Evolutionary conservation across 495 filamentous ascomycete genomes (phyloP).

Genomic region (Aspergillus biplanus): DNA sequence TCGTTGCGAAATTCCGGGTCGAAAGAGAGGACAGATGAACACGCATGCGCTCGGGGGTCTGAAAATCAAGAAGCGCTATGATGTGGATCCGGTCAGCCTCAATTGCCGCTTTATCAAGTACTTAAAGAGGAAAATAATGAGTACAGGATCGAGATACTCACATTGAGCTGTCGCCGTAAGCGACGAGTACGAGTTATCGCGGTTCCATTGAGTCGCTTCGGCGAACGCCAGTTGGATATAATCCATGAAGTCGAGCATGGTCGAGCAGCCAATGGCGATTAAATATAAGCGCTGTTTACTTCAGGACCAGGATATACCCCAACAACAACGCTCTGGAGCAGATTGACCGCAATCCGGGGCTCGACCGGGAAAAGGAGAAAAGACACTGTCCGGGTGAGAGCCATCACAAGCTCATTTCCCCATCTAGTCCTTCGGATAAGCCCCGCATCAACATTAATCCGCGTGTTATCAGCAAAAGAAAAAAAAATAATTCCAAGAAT

Average conservation of each 20-base stretch:
- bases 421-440: constrained; percentile 43
- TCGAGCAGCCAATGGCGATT: constrained; percentile 19
- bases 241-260: constrained; percentile 98
- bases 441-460: constrained; percentile 43
- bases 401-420: constrained; percentile 39
- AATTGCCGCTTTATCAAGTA: too few relatives aligned
- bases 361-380: background rate
- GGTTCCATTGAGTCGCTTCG: constrained; percentile 83
- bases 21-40: constrained; percentile 81
- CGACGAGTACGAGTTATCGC: constrained; percentile 88
- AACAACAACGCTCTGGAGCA: background rate
- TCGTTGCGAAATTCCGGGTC: constrained; percentile 87
- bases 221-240: constrained; percentile 94
- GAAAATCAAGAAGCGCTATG: constrained; percentile 80
- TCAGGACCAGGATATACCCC: background rate
- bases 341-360: background rate
- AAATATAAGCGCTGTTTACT: too few relatives aligned
- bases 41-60: constrained; percentile 80
- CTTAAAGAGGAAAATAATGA: too few relatives aligned
- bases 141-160: constrained; percentile 31
- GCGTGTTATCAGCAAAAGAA: constrained; percentile 48
- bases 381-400: constrained; percentile 2
- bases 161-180: constrained; percentile 87
- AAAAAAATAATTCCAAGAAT: constrained; percentile 29
- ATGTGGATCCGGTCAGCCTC: background rate